Percentiles rank a stretch among this genome's conserved stretches.
Evolutionary conservation across 139 green algal species (phyloP).

Genomic region (Mychonastes homosphaera): DNA sequence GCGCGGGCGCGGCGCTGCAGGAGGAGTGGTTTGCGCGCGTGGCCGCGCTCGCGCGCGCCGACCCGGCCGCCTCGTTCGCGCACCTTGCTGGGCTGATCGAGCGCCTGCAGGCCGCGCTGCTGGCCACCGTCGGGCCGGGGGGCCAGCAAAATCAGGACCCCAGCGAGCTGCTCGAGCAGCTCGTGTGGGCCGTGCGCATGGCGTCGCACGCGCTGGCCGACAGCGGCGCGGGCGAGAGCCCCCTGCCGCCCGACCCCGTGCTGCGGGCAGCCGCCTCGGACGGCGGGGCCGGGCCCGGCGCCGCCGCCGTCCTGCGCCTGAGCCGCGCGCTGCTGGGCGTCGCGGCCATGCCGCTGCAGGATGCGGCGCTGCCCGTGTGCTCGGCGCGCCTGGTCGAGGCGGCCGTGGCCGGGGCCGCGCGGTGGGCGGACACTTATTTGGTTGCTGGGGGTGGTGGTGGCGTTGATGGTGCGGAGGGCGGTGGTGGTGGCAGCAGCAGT

Average conservation of each 20-base stretch:
- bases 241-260: slow-evolving; percentile 39
- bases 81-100: slow-evolving; percentile 31
- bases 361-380: slow-evolving; percentile 14
- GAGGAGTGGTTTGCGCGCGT: slow-evolving; percentile 50
- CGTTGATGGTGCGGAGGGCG: background rate
- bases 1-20: slow-evolving; percentile 32
- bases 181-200: slow-evolving; percentile 64
- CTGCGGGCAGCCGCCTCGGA: slow-evolving; percentile 28
- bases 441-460: slow-evolving; percentile 19
- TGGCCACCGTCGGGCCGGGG: slow-evolving; percentile 12
- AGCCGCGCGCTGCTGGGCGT: slow-evolving; percentile 28
- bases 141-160: too few relatives aligned
- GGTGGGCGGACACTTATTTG: slow-evolving; percentile 85
- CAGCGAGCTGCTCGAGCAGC: slow-evolving; percentile 56
- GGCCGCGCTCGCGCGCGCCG: slow-evolving; percentile 47
- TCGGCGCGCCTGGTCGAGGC: slow-evolving; percentile 75
- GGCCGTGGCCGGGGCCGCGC: slow-evolving; percentile 33
- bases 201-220: slow-evolving; percentile 66
- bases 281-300: slow-evolving; percentile 10
- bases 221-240: slow-evolving; percentile 59
- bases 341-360: slow-evolving; percentile 19
- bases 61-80: slow-evolving; percentile 27
- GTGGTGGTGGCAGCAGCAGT: background rate
- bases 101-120: slow-evolving; percentile 19
- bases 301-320: slow-evolving; percentile 24